Conservation (phyloP, 2,329 filamentous ascomycete genomes). For the Bipolaris cookei region DNA sequence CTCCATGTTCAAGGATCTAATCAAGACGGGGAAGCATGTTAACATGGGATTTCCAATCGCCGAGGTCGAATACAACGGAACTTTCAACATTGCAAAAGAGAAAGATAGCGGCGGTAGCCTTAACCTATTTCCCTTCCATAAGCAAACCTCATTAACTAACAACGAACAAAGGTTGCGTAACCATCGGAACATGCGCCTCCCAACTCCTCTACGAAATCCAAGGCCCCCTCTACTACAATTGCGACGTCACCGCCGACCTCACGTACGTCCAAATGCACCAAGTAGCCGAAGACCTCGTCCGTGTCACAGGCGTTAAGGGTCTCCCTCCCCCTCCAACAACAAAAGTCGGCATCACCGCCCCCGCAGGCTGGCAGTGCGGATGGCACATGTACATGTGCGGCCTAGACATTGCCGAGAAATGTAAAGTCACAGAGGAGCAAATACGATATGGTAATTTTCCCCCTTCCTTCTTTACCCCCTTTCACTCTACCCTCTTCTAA, state of each 20-base stretch:
- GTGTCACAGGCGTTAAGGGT: constrained; percentile 47
- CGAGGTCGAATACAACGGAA: constrained; percentile 28
- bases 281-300: constrained; percentile 54
- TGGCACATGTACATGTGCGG: constrained; percentile 37
- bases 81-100: constrained; percentile 41
- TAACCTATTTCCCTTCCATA: too few species aligned
- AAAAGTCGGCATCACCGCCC: constrained; percentile 47
- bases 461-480: too few species aligned
- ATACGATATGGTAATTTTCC: constrained; percentile 20
- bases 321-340: constrained; percentile 58
- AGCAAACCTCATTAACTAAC: background rate
- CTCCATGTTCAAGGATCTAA: constrained; percentile 49
- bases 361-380: constrained; percentile 39
- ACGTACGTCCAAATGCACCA: constrained; percentile 42
- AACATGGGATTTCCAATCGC: constrained; percentile 43
- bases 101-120: constrained; percentile 38
- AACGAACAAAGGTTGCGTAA: constrained; percentile 30
- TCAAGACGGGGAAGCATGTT: constrained; percentile 43
- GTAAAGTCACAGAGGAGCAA: constrained; percentile 31
- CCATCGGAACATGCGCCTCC: constrained; percentile 57
- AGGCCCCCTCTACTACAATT: constrained; percentile 58
- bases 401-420: constrained; percentile 39
- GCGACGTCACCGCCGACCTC: constrained; percentile 42
- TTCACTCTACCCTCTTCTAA: too few species aligned
- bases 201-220: constrained; percentile 56